These are phyloP conservation scores for Blastocystis sp. DNA, from an alignment of 352 stramenopile genomes.

Conservation along the genomic window DNA sequence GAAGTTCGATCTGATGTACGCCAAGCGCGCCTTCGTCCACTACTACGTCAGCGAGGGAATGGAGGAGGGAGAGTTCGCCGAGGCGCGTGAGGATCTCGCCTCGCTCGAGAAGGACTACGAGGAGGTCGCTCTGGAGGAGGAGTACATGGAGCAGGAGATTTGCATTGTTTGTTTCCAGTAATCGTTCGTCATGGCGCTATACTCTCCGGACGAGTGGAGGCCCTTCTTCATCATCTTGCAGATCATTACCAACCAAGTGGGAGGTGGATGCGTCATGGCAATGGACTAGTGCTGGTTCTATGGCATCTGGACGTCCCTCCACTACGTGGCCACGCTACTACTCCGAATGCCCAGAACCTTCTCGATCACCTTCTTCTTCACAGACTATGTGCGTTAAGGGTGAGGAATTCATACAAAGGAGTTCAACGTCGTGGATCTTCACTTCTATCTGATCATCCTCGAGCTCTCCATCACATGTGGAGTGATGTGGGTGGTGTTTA, in stretches of 20 bases:
- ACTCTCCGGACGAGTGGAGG: conserved; percentile 38
- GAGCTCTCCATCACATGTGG: conserved; percentile 21
- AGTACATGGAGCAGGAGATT: conserved; percentile 59
- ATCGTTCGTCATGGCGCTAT: conserved; percentile 36
- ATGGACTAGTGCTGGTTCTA: conserved; percentile 49
- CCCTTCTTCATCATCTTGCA: conserved; percentile 44
- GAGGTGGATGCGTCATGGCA: background rate
- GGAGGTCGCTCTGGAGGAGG: conserved; percentile 92
- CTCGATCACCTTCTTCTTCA: conserved; percentile 43
- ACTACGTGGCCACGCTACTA: background rate
- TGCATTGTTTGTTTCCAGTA: background rate
- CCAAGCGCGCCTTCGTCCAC: conserved; percentile 96
- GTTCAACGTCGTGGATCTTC: conserved; percentile 27
- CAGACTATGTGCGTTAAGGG: background rate
- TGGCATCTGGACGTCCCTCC: conserved; percentile 39
- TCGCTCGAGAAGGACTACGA: conserved; percentile 98
- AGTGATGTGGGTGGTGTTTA: background rate
- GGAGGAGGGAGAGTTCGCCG: conserved; percentile 98
- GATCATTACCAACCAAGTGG: conserved; percentile 46
- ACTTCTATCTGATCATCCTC: conserved; percentile 50
- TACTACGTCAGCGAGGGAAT: conserved; percentile 98
- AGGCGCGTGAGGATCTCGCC: conserved; percentile 91
- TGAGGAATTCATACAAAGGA: background rate
- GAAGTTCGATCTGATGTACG: conserved; percentile 99
- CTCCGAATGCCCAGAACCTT: background rate